phyloP scores from a whole-genome alignment of 768 basidiomycete species.

The Podaxis rugospora region DNA sequence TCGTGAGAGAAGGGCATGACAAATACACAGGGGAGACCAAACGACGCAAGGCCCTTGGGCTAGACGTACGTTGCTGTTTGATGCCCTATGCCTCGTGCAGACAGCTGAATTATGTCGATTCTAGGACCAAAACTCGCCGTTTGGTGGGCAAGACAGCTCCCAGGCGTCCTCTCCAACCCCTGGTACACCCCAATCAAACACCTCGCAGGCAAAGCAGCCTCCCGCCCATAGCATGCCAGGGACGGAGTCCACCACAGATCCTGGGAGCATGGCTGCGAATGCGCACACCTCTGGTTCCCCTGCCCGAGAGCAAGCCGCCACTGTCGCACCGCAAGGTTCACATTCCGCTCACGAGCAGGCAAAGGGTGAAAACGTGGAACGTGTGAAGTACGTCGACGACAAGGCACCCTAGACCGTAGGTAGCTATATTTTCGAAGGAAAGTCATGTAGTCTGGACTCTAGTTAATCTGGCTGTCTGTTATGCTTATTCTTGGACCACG shows the following conservation, averaged over 20 bases:
- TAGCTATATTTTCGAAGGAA: neutral
- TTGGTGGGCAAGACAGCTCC: neutral
- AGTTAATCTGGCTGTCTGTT: neutral
- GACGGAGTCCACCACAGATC: neutral
- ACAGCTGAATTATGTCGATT: neutral
- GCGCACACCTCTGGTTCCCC: neutral
- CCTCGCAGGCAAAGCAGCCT: neutral
- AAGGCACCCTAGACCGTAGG: neutral
- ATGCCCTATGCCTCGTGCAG: neutral
- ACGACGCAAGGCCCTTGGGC: neutral
- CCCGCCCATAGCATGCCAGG: neutral
- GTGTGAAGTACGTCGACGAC: neutral
- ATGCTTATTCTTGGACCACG: neutral
- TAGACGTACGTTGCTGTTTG: neutral
- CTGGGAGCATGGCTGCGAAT: neutral
- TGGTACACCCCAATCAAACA: neutral
- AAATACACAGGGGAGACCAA: conserved; percentile 3
- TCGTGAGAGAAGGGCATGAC: conserved; percentile 8
- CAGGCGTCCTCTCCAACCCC: no score
- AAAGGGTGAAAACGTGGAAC: neutral
- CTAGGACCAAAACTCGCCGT: neutral
- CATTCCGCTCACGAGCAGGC: neutral
- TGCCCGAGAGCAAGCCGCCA: neutral
- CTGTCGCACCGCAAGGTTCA: neutral
- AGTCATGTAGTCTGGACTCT: no score